Conservation (phyloP, 108 stramenopile genomes). For the Pseudonitzschia delicatissima region DNA sequence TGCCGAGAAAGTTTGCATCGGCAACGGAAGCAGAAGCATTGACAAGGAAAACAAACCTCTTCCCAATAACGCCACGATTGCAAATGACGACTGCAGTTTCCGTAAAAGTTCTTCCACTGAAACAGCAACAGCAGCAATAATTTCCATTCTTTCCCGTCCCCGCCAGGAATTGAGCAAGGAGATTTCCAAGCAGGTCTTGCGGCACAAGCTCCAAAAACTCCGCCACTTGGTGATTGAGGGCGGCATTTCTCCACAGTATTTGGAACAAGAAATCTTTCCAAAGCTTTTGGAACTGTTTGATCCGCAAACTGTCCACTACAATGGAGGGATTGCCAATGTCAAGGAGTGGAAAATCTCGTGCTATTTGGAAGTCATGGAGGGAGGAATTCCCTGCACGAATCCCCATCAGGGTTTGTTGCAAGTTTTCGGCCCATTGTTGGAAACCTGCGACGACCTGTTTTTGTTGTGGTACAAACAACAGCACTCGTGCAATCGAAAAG, state of each 20-base stretch:
- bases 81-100: background rate
- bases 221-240: conserved; percentile 69
- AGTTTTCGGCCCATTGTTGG: conserved; percentile 60
- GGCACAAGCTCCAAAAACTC: conserved; percentile 74
- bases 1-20: background rate
- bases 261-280: conserved; percentile 56
- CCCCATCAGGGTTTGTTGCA: conserved; percentile 50
- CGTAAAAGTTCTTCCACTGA: background rate
- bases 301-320: conserved; percentile 80
- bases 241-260: conserved; percentile 63
- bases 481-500: conserved; percentile 79
- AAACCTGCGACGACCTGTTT: conserved; percentile 73
- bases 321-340: conserved; percentile 83
- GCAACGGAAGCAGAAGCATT: background rate
- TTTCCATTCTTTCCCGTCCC: background rate
- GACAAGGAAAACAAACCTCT: background rate
- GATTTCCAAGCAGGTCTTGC: conserved; percentile 68
- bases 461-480: conserved; percentile 81
- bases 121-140: background rate
- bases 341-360: conserved; percentile 89
- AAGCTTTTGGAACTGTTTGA: conserved; percentile 56
- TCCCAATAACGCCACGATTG: background rate
- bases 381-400: conserved; percentile 80
- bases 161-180: conserved; percentile 37
- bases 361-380: conserved; percentile 88